phyloP scores from a whole-genome alignment of 2,329 filamentous ascomycete genomes.

The Byssothecium circinans region DNA sequence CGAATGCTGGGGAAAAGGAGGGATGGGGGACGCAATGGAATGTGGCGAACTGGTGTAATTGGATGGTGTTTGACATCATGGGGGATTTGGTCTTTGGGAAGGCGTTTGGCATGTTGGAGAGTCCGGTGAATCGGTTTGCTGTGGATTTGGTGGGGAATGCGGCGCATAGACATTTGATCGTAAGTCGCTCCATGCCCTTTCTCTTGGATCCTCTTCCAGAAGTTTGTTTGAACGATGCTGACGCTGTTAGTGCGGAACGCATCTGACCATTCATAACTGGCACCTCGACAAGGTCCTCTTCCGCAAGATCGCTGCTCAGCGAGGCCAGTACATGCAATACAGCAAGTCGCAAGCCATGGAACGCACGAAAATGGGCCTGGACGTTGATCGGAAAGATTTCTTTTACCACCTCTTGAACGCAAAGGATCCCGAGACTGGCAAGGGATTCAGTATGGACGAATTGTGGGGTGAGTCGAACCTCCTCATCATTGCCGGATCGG shows the following conservation, averaged over 20 bases:
- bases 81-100: constrained; percentile 52
- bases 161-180: constrained; percentile 49
- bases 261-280: constrained; percentile 48
- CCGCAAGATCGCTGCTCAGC: constrained; percentile 47
- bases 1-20: constrained; percentile 16
- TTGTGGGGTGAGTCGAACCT: constrained; percentile 54
- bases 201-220: no score
- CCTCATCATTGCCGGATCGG: constrained; percentile 53
- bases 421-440: constrained; percentile 50
- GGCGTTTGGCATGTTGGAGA: constrained; percentile 48
- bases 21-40: constrained; percentile 50
- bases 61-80: constrained; percentile 56
- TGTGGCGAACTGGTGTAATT: constrained; percentile 49
- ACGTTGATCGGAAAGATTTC: constrained; percentile 50
- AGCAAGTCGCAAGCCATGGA: constrained; percentile 48
- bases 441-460: constrained; percentile 49
- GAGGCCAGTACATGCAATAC: constrained; percentile 48
- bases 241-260: constrained; percentile 45
- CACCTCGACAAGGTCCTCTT: constrained; percentile 50
- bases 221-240: constrained; percentile 7
- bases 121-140: constrained; percentile 45
- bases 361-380: constrained; percentile 45
- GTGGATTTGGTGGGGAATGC: constrained; percentile 48
- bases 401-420: constrained; percentile 53
- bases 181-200: constrained; percentile 24